These are phyloP conservation scores for Chaetomiaceae sp. DNA, from an alignment of 2,329 filamentous ascomycete species.

Conservation along the genomic window DNA sequence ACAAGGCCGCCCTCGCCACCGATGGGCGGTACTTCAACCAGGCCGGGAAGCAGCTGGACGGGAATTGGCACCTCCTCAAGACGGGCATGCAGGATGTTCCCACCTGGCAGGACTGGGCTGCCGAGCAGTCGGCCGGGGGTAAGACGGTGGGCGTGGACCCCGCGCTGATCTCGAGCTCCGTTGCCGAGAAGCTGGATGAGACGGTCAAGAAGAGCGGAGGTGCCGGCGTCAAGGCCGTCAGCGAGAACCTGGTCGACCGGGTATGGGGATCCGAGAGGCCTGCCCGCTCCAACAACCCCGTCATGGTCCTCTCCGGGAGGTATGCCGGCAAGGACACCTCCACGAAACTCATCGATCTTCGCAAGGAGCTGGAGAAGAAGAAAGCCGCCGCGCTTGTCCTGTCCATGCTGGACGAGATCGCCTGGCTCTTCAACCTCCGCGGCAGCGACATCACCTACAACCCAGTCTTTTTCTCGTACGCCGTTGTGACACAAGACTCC, in stretches of 20 bases:
- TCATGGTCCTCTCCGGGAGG: constrained; percentile 65
- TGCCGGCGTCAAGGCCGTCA: constrained; percentile 66
- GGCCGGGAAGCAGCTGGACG: constrained; percentile 81
- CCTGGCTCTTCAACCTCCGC: constrained; percentile 97
- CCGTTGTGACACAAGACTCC: constrained; percentile 70
- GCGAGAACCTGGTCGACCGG: constrained; percentile 80
- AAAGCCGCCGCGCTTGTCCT: constrained; percentile 83
- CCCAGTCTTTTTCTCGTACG: constrained; percentile 97
- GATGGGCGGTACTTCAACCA: constrained; percentile 99
- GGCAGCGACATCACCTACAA: constrained; percentile 97
- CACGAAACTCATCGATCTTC: constrained; percentile 77
- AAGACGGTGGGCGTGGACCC: constrained; percentile 91
- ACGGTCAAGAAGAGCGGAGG: constrained; percentile 86
- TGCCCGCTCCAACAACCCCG: constrained; percentile 66
- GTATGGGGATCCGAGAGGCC: constrained; percentile 81
- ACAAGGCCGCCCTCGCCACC: constrained; percentile 85
- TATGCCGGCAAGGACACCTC: constrained; percentile 79
- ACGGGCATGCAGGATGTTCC: constrained; percentile 90
- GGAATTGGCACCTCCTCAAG: constrained; percentile 88
- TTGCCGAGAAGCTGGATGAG: constrained; percentile 67
- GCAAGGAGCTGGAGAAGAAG: constrained; percentile 89
- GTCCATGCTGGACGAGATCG: constrained; percentile 93
- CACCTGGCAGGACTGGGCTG: constrained; percentile 95
- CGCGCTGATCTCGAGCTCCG: constrained; percentile 67
- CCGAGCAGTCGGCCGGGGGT: constrained; percentile 77